These are phyloP conservation scores for Sporothrix mexicana DNA, from an alignment of 2,329 filamentous ascomycete genomes.

Conservation along the genomic window DNA sequence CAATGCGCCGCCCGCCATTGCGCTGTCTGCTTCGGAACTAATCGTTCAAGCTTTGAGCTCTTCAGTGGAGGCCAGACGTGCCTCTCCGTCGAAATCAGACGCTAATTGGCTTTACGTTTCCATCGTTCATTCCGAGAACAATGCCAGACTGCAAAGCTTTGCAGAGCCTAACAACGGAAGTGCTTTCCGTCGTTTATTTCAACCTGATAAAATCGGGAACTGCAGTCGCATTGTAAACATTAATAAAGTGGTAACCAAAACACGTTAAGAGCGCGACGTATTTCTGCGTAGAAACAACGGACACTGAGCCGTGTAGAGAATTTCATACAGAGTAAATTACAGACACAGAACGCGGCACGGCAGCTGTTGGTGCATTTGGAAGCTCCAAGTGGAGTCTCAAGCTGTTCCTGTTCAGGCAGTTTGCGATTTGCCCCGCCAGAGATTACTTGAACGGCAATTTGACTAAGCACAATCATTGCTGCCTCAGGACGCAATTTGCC, in stretches of 20 bases:
- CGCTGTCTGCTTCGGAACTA: neutral
- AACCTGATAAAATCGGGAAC: too few species aligned
- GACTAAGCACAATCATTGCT: slow-evolving; percentile 5
- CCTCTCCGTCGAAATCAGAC: neutral
- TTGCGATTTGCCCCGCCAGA: slow-evolving; percentile 17
- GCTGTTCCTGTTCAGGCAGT: slow-evolving; percentile 8
- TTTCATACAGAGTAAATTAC: too few species aligned
- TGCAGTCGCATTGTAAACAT: too few species aligned
- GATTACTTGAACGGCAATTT: neutral
- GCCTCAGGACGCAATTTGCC: slow-evolving; percentile 26
- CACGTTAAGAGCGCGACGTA: too few species aligned
- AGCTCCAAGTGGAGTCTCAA: neutral
- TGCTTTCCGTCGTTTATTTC: neutral
- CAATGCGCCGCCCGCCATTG: slow-evolving; percentile 5
- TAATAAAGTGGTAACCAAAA: too few species aligned
- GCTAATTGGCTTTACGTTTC: neutral
- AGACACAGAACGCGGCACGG: neutral
- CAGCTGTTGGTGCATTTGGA: neutral
- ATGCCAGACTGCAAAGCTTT: neutral
- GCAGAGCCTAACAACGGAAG: neutral
- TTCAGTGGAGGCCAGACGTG: neutral
- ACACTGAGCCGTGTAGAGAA: neutral
- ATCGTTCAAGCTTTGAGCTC: slow-evolving; percentile 12
- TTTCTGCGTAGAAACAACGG: neutral
- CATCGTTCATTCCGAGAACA: neutral